Conservation (phyloP, 177 flowering plant genomes). For the Tripterygium wilfordii region DNA sequence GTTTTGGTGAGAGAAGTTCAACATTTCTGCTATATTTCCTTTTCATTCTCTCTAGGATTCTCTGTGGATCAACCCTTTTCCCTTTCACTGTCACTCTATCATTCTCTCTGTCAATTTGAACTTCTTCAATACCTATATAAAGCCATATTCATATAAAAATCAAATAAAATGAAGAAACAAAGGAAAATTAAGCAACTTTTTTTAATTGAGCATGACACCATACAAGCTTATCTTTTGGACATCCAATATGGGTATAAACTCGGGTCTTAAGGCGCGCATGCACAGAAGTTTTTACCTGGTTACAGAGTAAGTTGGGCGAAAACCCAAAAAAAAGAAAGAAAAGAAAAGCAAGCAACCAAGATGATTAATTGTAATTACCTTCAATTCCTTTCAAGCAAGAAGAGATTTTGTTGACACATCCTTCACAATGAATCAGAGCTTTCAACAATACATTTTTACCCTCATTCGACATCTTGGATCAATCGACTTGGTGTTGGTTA, state of each 20-base stretch:
- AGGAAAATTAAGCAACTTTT: background rate
- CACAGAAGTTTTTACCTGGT: too few species aligned
- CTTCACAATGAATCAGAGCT: slow-evolving; percentile 38
- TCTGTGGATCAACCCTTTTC: slow-evolving; percentile 27
- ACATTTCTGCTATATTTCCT: slow-evolving; percentile 34
- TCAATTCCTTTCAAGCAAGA: slow-evolving; percentile 26
- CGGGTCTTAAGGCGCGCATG: too few species aligned
- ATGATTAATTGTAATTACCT: slow-evolving; percentile 20
- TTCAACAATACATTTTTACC: slow-evolving; percentile 20
- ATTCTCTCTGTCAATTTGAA: slow-evolving; percentile 17
- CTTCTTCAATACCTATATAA: slow-evolving; percentile 44
- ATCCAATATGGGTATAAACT: too few species aligned
- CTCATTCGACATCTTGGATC: slow-evolving; percentile 2
- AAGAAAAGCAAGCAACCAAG: background rate
- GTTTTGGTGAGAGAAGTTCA: slow-evolving; percentile 33
- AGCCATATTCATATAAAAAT: background rate
- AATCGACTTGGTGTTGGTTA: too few species aligned
- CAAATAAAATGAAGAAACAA: background rate
- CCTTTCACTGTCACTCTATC: slow-evolving; percentile 35
- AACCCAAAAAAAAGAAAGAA: background rate
- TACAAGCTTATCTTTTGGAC: too few species aligned
- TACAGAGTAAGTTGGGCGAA: too few species aligned
- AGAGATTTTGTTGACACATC: slow-evolving; percentile 21
- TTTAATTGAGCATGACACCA: background rate
- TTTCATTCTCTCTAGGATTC: slow-evolving; percentile 27